Base-by-base conservation (phyloP, 352 stramenopile genomes). In the Pythium coloratum region DNA sequence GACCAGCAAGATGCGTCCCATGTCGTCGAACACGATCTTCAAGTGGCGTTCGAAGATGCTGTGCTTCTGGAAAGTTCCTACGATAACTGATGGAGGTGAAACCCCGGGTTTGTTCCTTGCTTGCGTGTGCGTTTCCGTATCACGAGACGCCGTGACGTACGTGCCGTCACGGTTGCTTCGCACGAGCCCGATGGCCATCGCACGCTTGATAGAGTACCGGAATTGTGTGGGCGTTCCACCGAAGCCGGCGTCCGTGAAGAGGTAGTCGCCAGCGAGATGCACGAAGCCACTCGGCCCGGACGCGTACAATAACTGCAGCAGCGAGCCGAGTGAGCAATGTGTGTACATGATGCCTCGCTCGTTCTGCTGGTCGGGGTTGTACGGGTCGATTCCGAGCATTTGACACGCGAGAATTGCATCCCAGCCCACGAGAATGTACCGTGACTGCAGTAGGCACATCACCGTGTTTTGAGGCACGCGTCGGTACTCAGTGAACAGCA, bases 381-480 rank as follows among this genome's bases (percentile, higher is more conserved):
- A 75, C 12, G 78, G 81, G 26, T 89, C 81, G 32, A 89, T 81
- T 0, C 81, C 78, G 12, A 89, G 70, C 6, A 76, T 69, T 6
- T 85, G 67, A 6, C 80, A 59, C 6, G 73, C 66, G 0, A 77
- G 57, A 9, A 81, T 67, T 9, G 74, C 47, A 28, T 89, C 81
- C 81, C 81, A 89, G 20, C 81, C 81, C 5, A 85, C 75, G 36
- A 86, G 64, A 12, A 85, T 33, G 51, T 90, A 90, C 2, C 79
- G 74, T 24, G 73, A 54, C 60, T 89, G 78, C 9, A 89, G 72
- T 32, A 84, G 28, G 0, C 64, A 68, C 14, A 89, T 33, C 20
- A 87, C 46, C 36, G 70, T 70, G 65, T 89, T 89, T 55, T 81
- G 73, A 26, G 72, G 77, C n/a, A 76, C 72, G n/a, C 70, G 72